Percentiles rank a stretch among this genome's conserved stretches.
These are phyloP conservation scores for Tuctoria greenei DNA, from an alignment of 176 grass and related monocot species.

Conservation along the genomic window DNA sequence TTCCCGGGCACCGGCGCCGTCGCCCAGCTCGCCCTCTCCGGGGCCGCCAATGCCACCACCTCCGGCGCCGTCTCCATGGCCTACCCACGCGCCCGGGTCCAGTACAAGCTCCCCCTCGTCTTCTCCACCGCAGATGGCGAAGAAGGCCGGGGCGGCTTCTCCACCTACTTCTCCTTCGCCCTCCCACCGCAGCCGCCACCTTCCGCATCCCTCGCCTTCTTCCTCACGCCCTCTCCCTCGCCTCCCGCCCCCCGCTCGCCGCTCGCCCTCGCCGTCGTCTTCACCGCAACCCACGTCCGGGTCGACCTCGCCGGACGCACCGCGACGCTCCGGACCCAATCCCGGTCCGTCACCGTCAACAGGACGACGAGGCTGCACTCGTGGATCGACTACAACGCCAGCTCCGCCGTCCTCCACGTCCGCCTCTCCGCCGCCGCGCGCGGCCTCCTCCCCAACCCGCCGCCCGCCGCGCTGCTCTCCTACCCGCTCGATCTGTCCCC, in stretches of 20 bases:
- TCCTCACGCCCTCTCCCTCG: slow-evolving; percentile 24
- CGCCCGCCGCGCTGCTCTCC: slow-evolving; percentile 38
- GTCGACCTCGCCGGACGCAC: slow-evolving; percentile 43
- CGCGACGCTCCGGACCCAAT: slow-evolving; percentile 16
- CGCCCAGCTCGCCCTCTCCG: slow-evolving; percentile 59
- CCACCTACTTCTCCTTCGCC: slow-evolving; percentile 82
- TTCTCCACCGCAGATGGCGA: slow-evolving; percentile 13
- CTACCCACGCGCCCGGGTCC: slow-evolving; percentile 38
- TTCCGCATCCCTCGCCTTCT: no score
- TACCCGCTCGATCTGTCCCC: slow-evolving; percentile 53
- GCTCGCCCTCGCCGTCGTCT: slow-evolving; percentile 28
- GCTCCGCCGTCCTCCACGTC: slow-evolving; percentile 45
- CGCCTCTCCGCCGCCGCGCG: slow-evolving; percentile 53
- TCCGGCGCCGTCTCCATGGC: slow-evolving; percentile 40
- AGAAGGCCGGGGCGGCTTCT: slow-evolving; percentile 40
- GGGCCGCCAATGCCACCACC: slow-evolving; percentile 43
- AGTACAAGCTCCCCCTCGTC: slow-evolving; percentile 48
- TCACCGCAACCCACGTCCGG: slow-evolving; percentile 31
- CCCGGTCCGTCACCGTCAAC: not conserved
- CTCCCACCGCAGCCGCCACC: slow-evolving; percentile 10
- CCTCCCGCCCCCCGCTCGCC: slow-evolving; percentile 53
- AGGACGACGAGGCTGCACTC: slow-evolving; percentile 45
- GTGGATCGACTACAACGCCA: slow-evolving; percentile 72
- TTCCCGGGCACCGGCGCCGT: slow-evolving; percentile 47
- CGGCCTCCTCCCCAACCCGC: not conserved